These are phyloP conservation scores for Bipolaris sorokiniana DNA, from an alignment of 2,329 filamentous ascomycete genomes.

Conservation along the genomic window DNA sequence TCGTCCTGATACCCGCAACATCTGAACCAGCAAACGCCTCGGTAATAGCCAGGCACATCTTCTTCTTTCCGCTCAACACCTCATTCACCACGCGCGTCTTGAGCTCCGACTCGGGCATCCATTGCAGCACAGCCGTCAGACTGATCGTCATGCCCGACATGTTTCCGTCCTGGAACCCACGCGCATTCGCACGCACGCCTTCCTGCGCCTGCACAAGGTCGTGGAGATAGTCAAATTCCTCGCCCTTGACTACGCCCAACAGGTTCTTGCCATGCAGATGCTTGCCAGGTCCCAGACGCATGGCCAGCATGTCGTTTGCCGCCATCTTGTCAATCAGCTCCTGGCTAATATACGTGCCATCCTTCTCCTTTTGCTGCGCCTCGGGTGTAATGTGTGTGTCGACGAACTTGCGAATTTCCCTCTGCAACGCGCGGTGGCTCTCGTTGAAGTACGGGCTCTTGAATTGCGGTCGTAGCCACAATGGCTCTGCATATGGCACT, in stretches of 20 bases:
- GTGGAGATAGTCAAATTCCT: constrained; percentile 88
- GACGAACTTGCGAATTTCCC: constrained; percentile 73
- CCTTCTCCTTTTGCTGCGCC: constrained; percentile 75
- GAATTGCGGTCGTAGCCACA: constrained; percentile 80
- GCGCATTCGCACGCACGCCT: constrained; percentile 70
- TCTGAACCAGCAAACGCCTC: constrained; percentile 87
- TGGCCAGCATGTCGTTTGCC: constrained; percentile 74
- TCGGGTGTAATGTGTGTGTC: constrained; percentile 75
- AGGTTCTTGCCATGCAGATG: constrained; percentile 76
- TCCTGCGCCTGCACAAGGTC: constrained; percentile 80
- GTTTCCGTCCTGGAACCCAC: constrained; percentile 86
- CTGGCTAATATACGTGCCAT: constrained; percentile 72
- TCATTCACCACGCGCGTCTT: constrained; percentile 72
- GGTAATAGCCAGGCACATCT: constrained; percentile 86
- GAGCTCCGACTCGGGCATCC: constrained; percentile 70
- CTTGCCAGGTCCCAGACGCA: constrained; percentile 82
- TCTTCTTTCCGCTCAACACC: constrained; percentile 80
- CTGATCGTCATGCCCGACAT: constrained; percentile 87
- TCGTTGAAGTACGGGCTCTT: constrained; percentile 82
- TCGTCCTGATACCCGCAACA: constrained; percentile 79
- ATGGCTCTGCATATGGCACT: constrained; percentile 83
- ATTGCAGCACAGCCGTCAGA: constrained; percentile 79
- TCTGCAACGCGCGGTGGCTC: constrained; percentile 71
- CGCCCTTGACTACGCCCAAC: constrained; percentile 72
- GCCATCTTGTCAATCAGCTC: constrained; percentile 80